A percentile compares a stretch with the other conserved stretches of the same genome.
These are phyloP conservation scores for Petunia axillaris DNA, from an alignment of 257 asterid species.

Conservation along the genomic window DNA sequence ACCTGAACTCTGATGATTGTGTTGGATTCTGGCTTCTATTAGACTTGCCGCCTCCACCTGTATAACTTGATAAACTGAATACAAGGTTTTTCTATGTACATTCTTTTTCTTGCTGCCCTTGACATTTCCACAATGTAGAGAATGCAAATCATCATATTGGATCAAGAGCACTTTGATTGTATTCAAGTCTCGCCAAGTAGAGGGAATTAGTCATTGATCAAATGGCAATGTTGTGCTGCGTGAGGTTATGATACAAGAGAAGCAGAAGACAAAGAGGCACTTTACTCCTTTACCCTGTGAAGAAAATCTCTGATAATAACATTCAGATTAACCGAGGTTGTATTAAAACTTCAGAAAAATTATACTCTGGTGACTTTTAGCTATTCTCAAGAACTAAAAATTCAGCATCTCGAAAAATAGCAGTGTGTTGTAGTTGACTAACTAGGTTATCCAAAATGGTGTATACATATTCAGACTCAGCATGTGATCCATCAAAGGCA, in stretches of 20 bases:
- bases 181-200: not conserved
- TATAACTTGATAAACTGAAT: constrained; percentile 36
- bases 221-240: not conserved
- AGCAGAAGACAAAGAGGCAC: too few species aligned
- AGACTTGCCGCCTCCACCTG: constrained; percentile 95
- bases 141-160: not conserved
- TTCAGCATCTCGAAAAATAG: not conserved
- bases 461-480: constrained; percentile 22
- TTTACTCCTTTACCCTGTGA: too few species aligned
- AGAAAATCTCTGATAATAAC: not conserved
- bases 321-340: not conserved
- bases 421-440: constrained; percentile 9
- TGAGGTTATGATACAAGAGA: too few species aligned
- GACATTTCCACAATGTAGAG: constrained; percentile 16
- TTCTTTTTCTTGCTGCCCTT: constrained; percentile 9
- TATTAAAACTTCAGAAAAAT: not conserved
- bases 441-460: constrained; percentile 24
- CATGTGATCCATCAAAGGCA: constrained; percentile 33
- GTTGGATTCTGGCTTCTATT: constrained; percentile 90
- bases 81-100: constrained; percentile 11
- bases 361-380: not conserved
- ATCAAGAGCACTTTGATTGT: not conserved
- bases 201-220: not conserved
- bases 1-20: constrained; percentile 78
- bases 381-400: constrained; percentile 17